These are phyloP conservation scores for Citrus glauca DNA, from an alignment of 345 rosid genomes.

Conservation along the genomic window DNA sequence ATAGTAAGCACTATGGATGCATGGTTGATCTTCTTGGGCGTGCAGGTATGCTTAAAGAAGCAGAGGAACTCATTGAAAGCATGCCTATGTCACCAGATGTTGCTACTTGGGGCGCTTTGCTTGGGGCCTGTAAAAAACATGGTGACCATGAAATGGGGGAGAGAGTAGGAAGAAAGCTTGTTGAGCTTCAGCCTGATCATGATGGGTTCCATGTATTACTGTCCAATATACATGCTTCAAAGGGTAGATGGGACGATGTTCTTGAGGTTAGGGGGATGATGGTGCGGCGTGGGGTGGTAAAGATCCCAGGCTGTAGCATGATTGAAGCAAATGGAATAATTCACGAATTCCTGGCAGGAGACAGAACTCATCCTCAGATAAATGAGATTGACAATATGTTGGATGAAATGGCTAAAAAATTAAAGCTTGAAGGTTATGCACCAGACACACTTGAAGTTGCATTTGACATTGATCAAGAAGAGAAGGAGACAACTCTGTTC, in stretches of 20 bases:
- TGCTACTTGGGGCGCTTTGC: slow-evolving; percentile 70
- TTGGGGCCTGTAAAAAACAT: slow-evolving; percentile 55
- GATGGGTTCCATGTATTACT: slow-evolving; percentile 56
- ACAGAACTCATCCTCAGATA: slow-evolving; percentile 35
- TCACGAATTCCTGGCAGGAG: slow-evolving; percentile 53
- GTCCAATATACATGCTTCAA: slow-evolving; percentile 56
- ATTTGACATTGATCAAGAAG: slow-evolving; percentile 51
- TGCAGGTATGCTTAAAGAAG: slow-evolving; percentile 55
- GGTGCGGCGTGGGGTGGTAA: slow-evolving; percentile 42
- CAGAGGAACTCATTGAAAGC: slow-evolving; percentile 47
- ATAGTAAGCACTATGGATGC: slow-evolving; percentile 67
- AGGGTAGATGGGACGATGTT: slow-evolving; percentile 53
- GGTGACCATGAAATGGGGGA: slow-evolving; percentile 50
- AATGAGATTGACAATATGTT: slow-evolving; percentile 39
- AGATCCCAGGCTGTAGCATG: slow-evolving; percentile 60
- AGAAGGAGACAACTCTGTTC: slow-evolving; percentile 43
- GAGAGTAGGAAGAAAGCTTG: slow-evolving; percentile 53
- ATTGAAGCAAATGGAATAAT: slow-evolving; percentile 44
- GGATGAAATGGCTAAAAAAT: slow-evolving; percentile 37
- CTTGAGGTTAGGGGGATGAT: slow-evolving; percentile 44
- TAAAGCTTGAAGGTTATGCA: slow-evolving; percentile 44
- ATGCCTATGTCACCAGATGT: slow-evolving; percentile 68
- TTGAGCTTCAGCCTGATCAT: slow-evolving; percentile 55
- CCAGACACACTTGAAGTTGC: slow-evolving; percentile 42
- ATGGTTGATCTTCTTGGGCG: slow-evolving; percentile 81